Evolutionary conservation across 805 yeast genomes (phyloP).

Genomic region (Metschnikowia similis): DNA sequence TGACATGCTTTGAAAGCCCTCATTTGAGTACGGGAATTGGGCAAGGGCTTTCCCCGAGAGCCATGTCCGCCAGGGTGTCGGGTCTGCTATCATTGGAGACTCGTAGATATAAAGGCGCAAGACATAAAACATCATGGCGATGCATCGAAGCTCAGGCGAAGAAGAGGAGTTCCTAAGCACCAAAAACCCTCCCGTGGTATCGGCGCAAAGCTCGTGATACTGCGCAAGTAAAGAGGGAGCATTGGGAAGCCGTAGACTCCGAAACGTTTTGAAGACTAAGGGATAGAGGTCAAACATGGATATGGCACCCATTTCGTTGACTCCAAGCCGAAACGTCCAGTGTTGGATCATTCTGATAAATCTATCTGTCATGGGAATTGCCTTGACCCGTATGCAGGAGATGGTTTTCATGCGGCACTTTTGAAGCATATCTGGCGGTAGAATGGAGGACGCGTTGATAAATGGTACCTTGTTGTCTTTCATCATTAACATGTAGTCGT

Average conservation of each 20-base stretch:
- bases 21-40: conserved; percentile 8
- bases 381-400: conserved; percentile 37
- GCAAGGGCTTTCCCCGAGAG: conserved; percentile 6
- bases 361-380: conserved; percentile 37
- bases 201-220: conserved; percentile 20
- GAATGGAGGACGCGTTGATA: conserved; percentile 31
- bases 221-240: conserved; percentile 46
- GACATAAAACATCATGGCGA: conserved; percentile 28
- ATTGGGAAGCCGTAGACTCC: conserved; percentile 42
- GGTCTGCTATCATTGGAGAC: conserved; percentile 9
- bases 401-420: conserved; percentile 31
- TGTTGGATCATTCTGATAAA: conserved; percentile 22
- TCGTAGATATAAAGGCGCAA: conserved; percentile 26
- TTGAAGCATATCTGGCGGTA: conserved; percentile 34
- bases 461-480: conserved; percentile 47
- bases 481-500: conserved; percentile 44
- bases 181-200: conserved; percentile 8
- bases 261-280: conserved; percentile 36
- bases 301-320: conserved; percentile 4
- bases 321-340: conserved; percentile 6
- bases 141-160: conserved; percentile 35
- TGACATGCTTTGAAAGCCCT: conserved; percentile 11
- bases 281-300: conserved; percentile 30
- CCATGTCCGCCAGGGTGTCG: conserved; percentile 21
- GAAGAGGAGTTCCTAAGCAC: conserved; percentile 3